phyloP scores from a whole-genome alignment of 176 grass and related monocot genomes.

The Carex cristatella region DNA sequence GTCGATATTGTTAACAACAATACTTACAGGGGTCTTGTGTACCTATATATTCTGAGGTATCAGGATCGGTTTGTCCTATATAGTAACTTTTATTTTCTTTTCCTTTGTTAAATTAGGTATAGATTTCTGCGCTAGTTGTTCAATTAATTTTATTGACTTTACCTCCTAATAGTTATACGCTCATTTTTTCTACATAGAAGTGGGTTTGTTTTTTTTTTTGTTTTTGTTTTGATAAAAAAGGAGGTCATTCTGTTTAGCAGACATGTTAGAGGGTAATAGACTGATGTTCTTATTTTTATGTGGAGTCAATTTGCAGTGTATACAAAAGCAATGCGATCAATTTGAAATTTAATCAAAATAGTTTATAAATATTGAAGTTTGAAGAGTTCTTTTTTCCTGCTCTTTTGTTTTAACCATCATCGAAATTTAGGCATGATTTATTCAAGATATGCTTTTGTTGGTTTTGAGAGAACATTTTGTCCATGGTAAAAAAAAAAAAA shows the following conservation, averaged over 20 bases:
- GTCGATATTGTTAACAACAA: constrained; percentile 48
- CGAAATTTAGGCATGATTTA: background rate
- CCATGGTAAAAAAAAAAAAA: too few species aligned
- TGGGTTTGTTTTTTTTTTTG: background rate
- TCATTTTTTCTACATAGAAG: background rate
- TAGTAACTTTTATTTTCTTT: background rate
- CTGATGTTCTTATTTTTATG: background rate
- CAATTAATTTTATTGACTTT: constrained; percentile 13
- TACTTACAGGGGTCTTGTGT: constrained; percentile 49
- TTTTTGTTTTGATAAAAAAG: background rate
- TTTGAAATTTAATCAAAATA: background rate
- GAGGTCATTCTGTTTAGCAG: background rate
- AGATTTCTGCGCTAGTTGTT: background rate
- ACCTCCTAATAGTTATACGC: background rate
- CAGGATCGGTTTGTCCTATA: background rate
- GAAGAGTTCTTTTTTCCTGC: background rate
- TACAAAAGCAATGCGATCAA: background rate
- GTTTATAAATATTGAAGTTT: background rate
- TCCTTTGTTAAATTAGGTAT: background rate
- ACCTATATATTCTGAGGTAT: constrained; percentile 56
- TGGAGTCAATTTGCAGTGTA: background rate
- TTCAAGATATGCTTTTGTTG: background rate
- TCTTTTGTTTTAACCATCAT: background rate
- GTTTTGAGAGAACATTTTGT: background rate
- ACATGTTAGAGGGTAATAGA: background rate